Conservation (phyloP, 225 moss, liverwort and hornwort species). For the Sphagnum contortum region DNA sequence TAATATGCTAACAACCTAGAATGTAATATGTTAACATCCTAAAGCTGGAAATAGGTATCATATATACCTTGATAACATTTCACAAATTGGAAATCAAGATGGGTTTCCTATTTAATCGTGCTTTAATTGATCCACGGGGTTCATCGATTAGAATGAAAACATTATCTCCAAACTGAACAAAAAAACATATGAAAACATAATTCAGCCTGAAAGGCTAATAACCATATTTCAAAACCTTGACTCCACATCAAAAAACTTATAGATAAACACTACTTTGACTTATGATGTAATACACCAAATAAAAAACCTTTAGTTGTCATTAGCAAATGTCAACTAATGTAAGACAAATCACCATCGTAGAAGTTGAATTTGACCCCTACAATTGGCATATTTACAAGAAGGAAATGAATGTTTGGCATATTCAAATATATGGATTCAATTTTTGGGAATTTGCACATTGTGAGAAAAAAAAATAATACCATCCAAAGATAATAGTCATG, state of each 20-base stretch:
- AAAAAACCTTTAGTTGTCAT: no score
- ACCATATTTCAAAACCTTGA: not conserved
- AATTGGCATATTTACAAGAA: conserved; percentile 67
- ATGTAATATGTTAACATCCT: no score
- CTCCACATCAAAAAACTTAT: not conserved
- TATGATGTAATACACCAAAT: no score
- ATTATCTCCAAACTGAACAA: conserved; percentile 82
- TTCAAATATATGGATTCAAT: conserved; percentile 74
- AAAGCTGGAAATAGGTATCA: no score
- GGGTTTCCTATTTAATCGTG: conserved; percentile 63
- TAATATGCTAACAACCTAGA: no score
- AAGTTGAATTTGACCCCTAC: conserved; percentile 24
- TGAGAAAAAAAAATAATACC: not conserved
- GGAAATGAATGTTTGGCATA: conserved; percentile 93
- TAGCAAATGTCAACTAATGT: no score
- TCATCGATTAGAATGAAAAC: conserved; percentile 83
- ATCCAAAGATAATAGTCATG: no score
- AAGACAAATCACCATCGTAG: no score
- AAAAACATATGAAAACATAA: no score
- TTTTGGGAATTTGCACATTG: conserved; percentile 55
- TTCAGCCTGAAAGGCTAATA: not conserved
- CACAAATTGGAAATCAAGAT: conserved; percentile 34
- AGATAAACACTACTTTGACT: not conserved
- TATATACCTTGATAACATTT: not conserved
- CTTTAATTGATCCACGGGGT: conserved; percentile 94